These are phyloP conservation scores for Thalassiosira exigua DNA, from an alignment of 352 stramenopile genomes.

Conservation along the genomic window DNA sequence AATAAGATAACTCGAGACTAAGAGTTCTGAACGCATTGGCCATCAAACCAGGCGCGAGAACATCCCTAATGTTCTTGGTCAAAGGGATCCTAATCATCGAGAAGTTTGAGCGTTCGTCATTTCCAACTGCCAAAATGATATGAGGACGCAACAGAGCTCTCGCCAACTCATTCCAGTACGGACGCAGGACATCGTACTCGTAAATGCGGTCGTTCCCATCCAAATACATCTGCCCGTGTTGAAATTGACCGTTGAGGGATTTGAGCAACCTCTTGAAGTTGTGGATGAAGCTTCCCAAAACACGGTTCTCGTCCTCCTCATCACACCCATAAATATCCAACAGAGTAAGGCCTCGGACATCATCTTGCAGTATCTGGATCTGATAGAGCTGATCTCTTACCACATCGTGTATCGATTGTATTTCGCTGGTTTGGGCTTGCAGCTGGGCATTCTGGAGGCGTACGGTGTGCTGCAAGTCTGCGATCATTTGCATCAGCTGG, in stretches of 20 bases:
- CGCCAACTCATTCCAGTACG: neutral
- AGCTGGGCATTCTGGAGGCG: constrained; percentile 1
- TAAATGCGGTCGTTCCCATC: neutral
- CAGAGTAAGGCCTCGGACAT: too few relatives aligned
- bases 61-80: neutral
- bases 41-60: neutral
- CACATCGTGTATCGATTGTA: constrained; percentile 1
- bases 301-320: too few relatives aligned
- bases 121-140: neutral
- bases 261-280: too few relatives aligned
- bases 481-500: constrained; percentile 3
- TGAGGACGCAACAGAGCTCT: neutral
- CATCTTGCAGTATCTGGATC: neutral
- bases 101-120: too few relatives aligned
- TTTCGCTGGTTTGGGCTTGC: neutral
- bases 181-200: neutral
- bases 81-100: neutral
- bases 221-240: neutral
- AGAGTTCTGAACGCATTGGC: neutral
- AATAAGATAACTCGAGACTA: neutral
- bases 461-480: constrained; percentile 6
- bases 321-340: too few relatives aligned
- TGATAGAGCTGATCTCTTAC: neutral
- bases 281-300: too few relatives aligned
- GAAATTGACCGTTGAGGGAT: neutral